Percentiles rank a stretch among this genome's conserved stretches.
phyloP scores from a whole-genome alignment of 73 alveolate genomes.

The Breviolum minutum region DNA sequence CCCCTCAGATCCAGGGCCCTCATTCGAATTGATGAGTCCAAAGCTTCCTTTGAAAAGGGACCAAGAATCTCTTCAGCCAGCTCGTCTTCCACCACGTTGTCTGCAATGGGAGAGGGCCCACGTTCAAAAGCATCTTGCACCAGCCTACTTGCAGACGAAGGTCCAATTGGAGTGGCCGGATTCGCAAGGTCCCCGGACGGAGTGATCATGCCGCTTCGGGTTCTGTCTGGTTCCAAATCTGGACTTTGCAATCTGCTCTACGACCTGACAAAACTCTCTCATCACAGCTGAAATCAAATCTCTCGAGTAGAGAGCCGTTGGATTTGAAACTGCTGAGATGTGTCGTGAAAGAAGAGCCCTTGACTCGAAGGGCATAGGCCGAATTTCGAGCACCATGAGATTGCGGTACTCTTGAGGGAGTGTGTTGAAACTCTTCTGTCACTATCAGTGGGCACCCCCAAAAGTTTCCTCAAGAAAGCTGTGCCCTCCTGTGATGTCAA shows the following conservation, averaged over 20 bases:
- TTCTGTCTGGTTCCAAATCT: not conserved
- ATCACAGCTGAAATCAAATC: not conserved
- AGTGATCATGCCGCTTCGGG: not conserved
- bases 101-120: too few relatives aligned
- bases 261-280: not conserved
- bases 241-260: too few relatives aligned
- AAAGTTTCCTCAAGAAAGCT: not conserved
- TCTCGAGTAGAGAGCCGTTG: not conserved
- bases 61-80: too few relatives aligned
- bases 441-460: not conserved
- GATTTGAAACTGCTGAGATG: not conserved
- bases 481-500: not conserved
- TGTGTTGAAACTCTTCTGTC: not conserved
- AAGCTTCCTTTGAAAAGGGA: too few relatives aligned
- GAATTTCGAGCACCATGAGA: not conserved
- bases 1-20: too few relatives aligned
- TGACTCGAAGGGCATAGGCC: not conserved
- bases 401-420: not conserved
- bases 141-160: too few relatives aligned
- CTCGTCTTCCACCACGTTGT: too few relatives aligned
- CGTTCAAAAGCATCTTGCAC: too few relatives aligned
- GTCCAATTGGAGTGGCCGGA: not conserved
- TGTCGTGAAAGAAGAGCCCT: not conserved
- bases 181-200: not conserved
- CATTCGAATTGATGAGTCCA: too few relatives aligned